phyloP scores from a whole-genome alignment of 1,284 basidiomycete species.

The Austropuccinia psidii region DNA sequence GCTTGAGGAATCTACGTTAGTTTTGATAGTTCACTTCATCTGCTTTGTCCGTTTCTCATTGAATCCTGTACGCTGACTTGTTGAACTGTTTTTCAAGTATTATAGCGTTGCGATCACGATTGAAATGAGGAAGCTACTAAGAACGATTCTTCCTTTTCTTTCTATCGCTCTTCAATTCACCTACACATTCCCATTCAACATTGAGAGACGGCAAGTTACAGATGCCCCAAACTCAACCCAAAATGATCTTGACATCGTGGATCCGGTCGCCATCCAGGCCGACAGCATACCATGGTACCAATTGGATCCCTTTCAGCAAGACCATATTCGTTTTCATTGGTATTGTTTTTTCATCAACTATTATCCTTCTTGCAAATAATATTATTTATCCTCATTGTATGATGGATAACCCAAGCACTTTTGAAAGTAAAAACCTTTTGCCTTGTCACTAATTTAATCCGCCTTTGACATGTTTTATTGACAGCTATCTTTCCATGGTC shows the following conservation, averaged over 20 bases:
- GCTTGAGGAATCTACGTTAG: too few species aligned
- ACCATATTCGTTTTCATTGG: slow-evolving; percentile 33
- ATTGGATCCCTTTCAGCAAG: slow-evolving; percentile 17
- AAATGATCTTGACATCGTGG: neutral
- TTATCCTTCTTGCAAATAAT: neutral
- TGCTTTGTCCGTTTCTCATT: too few species aligned
- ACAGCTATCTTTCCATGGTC: slow-evolving; percentile 35
- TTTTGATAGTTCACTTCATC: too few species aligned
- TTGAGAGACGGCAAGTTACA: slow-evolving; percentile 26
- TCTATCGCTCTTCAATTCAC: too few species aligned
- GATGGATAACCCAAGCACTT: too few species aligned
- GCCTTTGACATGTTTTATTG: neutral
- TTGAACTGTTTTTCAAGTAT: too few species aligned
- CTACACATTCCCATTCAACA: too few species aligned
- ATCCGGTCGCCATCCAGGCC: slow-evolving; percentile 6
- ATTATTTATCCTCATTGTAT: too few species aligned
- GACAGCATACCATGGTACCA: neutral
- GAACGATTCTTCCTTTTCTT: too few species aligned
- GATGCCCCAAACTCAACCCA: neutral
- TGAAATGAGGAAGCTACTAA: too few species aligned
- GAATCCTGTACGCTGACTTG: too few species aligned
- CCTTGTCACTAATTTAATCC: neutral
- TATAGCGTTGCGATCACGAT: too few species aligned
- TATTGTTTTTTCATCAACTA: neutral
- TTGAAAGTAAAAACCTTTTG: neutral